Base-by-base conservation (phyloP, 1,139 yeast species). In the Yamadazyma diddensiae region DNA sequence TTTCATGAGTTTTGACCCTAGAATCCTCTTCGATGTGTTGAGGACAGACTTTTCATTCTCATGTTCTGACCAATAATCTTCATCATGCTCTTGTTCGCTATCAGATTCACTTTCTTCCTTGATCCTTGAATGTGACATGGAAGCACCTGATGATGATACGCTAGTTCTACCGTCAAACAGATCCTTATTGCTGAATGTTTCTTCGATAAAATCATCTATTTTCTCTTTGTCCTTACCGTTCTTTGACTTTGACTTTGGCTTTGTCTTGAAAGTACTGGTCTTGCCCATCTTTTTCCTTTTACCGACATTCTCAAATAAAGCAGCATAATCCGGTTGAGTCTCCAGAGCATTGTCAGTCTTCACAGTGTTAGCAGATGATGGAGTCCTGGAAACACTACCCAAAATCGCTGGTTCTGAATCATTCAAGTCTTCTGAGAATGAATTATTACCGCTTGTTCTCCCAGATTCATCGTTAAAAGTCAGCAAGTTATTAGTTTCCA, bases 251-350 rank as follows among this genome's bases (percentile, higher is more conserved):
- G 21, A 3, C 15, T 28, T 32, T 3, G 24, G 17, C n/a, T 29
- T 35, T 14, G 21, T 21, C 29, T 37, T 30, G 37, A 39, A 31
- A 20, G 36, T 26, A 7, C 36, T 24, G 15, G 21, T 41, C 53
- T 62, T 33, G 10, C 55, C 60, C 15, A 59, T 55, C 23, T 55
- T 59, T 39, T 64, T 62, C 24, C 74, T 48, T 40, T 67, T 69
- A 2, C 73, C 73, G 6, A 69, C 70, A 34, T 65, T 65, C 38
- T 66, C 65, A 43, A 69, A 69, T 19, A 69, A 55, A 3, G 73
- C 72, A 2, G 67, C 73, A 44, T 69, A 69, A 45, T 69, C 70
- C 1, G 73, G 73, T 33, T 61, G 69, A 21, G 37, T 31, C 37
- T 23, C 34, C 28, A 25, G 37, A 41, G 37, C 37, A 12, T 37